Percentiles rank a stretch among this genome's conserved stretches.
Evolutionary conservation across 345 rosid genomes (phyloP).

Genomic region (Diplotaxis tenuifolia): DNA sequence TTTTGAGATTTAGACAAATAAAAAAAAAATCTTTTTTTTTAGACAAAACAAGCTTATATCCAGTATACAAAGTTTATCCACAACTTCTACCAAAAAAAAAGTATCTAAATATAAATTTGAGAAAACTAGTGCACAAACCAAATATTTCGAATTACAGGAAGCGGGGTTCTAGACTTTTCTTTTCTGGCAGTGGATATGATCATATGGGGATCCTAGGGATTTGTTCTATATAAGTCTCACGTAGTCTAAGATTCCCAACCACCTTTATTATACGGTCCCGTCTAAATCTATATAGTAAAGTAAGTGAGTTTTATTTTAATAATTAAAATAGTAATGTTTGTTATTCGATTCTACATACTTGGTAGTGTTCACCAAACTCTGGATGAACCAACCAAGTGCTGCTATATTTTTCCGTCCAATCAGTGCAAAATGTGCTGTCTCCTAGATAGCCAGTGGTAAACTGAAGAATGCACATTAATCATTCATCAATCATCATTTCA

Average conservation of each 20-base stretch:
- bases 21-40: too few species aligned
- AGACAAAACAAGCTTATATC: too few species aligned
- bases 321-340: slow-evolving; percentile 3
- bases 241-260: slow-evolving; percentile 31
- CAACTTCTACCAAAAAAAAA: neutral
- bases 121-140: neutral
- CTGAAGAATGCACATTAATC: neutral
- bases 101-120: neutral
- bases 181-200: slow-evolving; percentile 8
- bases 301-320: neutral
- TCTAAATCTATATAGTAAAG: neutral
- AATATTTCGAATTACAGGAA: slow-evolving; percentile 25
- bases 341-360: neutral
- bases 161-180: slow-evolving; percentile 15
- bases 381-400: neutral
- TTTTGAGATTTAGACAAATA: neutral
- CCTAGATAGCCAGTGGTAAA: neutral
- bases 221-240: slow-evolving; percentile 11
- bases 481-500: neutral
- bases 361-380: neutral
- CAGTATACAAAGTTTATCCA: too few species aligned
- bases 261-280: slow-evolving; percentile 7
- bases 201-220: slow-evolving; percentile 14
- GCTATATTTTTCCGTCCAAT: neutral
- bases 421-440: neutral